A percentile compares a stretch with the other conserved stretches of the same genome.
Conservation (phyloP, 805 yeast species). For the Dipodascopsis tothii region DNA sequence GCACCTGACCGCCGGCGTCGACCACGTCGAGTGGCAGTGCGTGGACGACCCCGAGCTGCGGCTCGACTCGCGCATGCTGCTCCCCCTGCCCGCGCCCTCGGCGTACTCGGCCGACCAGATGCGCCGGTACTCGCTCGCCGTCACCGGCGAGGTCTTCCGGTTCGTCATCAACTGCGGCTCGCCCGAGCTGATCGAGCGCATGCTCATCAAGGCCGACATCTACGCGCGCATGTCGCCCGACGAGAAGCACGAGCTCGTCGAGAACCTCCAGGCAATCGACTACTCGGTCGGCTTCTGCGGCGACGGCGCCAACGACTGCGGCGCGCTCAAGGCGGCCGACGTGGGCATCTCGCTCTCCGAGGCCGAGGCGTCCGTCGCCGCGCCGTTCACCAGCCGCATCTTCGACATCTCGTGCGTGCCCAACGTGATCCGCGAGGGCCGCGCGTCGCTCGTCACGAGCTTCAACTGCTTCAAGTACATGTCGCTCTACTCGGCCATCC, state of each 20-base stretch:
- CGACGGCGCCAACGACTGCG: slow-evolving; percentile 99
- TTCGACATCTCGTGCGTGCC: slow-evolving; percentile 91
- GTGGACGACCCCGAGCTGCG: slow-evolving; percentile 39
- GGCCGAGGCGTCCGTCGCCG: slow-evolving; percentile 98
- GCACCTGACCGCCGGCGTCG: slow-evolving; percentile 27
- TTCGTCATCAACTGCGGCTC: slow-evolving; percentile 49
- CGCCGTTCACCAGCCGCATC: slow-evolving; percentile 86
- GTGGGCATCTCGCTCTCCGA: slow-evolving; percentile 93
- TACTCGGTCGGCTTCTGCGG: slow-evolving; percentile 97
- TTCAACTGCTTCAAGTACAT: slow-evolving; percentile 96
- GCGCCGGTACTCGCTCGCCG: slow-evolving; percentile 60
- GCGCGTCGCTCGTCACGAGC: slow-evolving; percentile 90
- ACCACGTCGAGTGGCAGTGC: slow-evolving; percentile 33
- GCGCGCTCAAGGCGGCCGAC: slow-evolving; percentile 95
- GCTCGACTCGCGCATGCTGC: slow-evolving; percentile 60
- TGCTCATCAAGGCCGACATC: slow-evolving; percentile 65
- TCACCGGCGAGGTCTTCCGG: slow-evolving; percentile 89
- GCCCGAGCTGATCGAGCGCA: slow-evolving; percentile 34
- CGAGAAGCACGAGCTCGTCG: slow-evolving; percentile 92
- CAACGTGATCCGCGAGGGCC: slow-evolving; percentile 86
- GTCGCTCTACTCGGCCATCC: slow-evolving; percentile 95
- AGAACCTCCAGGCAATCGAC: slow-evolving; percentile 72
- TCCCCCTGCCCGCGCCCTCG: not conserved
- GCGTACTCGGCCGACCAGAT: slow-evolving; percentile 31
- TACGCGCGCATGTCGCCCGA: slow-evolving; percentile 99